Conservation (phyloP, 1,284 basidiomycete species). For the Sporisorium reilianum region DNA sequence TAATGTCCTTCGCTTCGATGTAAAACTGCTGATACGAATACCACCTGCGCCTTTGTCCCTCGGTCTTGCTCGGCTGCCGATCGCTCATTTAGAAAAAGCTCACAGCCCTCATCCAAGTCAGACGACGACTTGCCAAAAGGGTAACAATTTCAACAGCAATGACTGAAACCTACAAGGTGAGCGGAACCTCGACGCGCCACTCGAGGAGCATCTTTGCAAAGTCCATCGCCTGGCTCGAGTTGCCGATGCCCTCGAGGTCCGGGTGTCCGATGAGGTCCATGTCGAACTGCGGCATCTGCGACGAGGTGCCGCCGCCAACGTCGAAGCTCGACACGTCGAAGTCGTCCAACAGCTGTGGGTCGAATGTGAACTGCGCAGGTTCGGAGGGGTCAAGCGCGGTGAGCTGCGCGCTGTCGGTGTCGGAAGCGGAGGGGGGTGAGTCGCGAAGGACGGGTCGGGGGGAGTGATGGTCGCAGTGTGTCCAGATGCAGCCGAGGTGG, state of each 20-base stretch:
- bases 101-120: too few species aligned
- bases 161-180: slow-evolving; percentile 3
- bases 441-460: background rate
- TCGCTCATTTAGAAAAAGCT: too few species aligned
- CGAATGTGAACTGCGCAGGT: slow-evolving; percentile 12
- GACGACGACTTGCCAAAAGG: too few species aligned
- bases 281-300: slow-evolving; percentile 32
- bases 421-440: slow-evolving; percentile 3
- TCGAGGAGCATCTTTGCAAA: slow-evolving; percentile 50
- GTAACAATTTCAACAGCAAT: too few species aligned
- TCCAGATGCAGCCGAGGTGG: background rate
- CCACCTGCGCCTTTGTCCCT: slow-evolving; percentile 7
- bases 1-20: background rate
- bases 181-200: slow-evolving; percentile 41
- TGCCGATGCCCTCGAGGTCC: slow-evolving; percentile 41
- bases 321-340: slow-evolving; percentile 17
- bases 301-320: background rate
- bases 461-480: background rate
- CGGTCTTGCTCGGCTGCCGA: too few species aligned
- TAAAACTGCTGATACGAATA: slow-evolving; percentile 12
- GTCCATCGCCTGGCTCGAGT: slow-evolving; percentile 40
- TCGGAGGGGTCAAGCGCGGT: background rate
- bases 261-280: slow-evolving; percentile 42
- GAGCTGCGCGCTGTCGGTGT: background rate
- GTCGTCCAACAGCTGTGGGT: slow-evolving; percentile 20